Evolutionary conservation across 2,329 filamentous ascomycete species (phyloP).

Genomic region (Alternaria sp.): DNA sequence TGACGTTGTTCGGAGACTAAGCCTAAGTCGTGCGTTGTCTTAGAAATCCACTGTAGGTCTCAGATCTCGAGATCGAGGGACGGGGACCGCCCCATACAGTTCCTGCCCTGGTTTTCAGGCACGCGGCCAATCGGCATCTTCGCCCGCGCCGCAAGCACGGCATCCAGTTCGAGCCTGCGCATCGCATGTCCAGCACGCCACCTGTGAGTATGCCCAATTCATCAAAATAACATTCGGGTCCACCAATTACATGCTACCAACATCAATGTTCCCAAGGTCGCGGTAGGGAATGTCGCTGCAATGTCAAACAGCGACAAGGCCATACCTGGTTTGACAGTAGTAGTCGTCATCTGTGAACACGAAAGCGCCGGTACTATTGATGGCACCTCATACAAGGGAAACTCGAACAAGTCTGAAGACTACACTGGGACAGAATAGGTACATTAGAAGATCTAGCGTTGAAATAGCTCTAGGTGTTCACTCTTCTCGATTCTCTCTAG

Average conservation of each 20-base stretch:
- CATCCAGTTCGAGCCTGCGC: not conserved
- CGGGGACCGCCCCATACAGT: not conserved
- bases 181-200: conserved; percentile 11
- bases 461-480: not conserved
- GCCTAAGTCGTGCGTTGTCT: not conserved
- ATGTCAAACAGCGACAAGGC: not conserved
- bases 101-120: conserved; percentile 5
- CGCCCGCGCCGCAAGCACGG: not conserved
- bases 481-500: not conserved
- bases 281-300: not conserved
- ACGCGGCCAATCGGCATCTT: conserved; percentile 19
- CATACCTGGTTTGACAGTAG: not conserved
- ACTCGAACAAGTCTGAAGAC: rapidly evolving
- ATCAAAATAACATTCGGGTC: not conserved
- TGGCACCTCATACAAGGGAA: not conserved
- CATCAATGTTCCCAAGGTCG: not conserved
- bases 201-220: not conserved
- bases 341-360: not conserved
- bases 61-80: not conserved
- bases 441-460: not conserved
- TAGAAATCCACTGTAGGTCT: conserved; percentile 2
- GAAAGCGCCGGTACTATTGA: not conserved
- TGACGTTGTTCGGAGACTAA: not conserved
- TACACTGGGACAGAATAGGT: rapidly evolving
- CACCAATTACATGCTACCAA: not conserved